Percentiles rank a stretch among this genome's conserved stretches.
phyloP scores from a whole-genome alignment of 2,329 filamentous ascomycete species.

The Eutypella sp. region DNA sequence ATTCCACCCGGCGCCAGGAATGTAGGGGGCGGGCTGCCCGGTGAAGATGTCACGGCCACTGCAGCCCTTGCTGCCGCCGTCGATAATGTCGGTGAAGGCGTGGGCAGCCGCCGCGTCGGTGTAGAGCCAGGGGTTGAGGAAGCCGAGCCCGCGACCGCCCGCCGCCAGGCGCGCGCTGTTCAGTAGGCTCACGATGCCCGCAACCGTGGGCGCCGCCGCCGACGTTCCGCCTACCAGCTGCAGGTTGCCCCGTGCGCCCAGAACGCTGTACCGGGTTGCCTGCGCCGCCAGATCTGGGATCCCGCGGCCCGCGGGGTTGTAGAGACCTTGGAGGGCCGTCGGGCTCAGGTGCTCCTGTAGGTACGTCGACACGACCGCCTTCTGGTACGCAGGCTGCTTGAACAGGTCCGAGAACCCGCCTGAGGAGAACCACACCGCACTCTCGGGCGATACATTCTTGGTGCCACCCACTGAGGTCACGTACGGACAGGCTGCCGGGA shows the following conservation, averaged over 20 bases:
- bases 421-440: constrained; percentile 46
- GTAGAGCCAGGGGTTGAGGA: constrained; percentile 60
- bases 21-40: constrained; percentile 18
- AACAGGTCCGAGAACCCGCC: constrained; percentile 48
- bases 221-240: constrained; percentile 35
- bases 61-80: constrained; percentile 30
- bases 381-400: constrained; percentile 38
- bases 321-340: constrained; percentile 35
- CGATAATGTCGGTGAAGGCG: constrained; percentile 33
- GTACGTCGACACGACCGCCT: constrained; percentile 42
- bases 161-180: constrained; percentile 56
- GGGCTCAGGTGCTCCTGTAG: constrained; percentile 16
- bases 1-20: constrained; percentile 34
- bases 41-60: constrained; percentile 22
- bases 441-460: constrained; percentile 42
- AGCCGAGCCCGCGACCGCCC: constrained; percentile 51
- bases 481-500: constrained; percentile 53
- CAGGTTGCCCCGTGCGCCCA: constrained; percentile 20
- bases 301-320: constrained; percentile 46
- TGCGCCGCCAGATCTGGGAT: constrained; percentile 61
- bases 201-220: constrained; percentile 58
- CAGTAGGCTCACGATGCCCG: constrained; percentile 57
- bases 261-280: constrained; percentile 25
- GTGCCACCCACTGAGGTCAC: constrained; percentile 58
- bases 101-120: constrained; percentile 17